Evolutionary conservation across 1,284 basidiomycete genomes (phyloP), one percentile per base, ranked within the genome.

Genomic region (Phellopilus nigrolimitatus): DNA sequence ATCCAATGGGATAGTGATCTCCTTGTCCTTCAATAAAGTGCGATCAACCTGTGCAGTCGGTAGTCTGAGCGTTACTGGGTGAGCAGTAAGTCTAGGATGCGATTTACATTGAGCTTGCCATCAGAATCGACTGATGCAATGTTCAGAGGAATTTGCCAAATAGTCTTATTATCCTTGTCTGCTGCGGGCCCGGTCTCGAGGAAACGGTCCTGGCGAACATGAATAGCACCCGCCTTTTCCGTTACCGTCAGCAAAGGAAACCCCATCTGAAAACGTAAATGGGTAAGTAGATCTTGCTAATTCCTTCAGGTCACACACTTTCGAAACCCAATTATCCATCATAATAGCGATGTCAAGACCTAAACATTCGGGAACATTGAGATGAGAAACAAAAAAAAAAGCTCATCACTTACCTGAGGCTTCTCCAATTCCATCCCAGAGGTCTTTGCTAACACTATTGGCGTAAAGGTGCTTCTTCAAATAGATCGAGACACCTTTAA

Each of bases 291-390:
- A 10, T 12, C 25, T 24, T 44, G 24, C 21, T 24, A 39, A 41
- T 36, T 8, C 34, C 13, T 43, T 15, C 19, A 1, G 57, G 55
- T 57, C 64, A 68, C 55, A 55, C 56, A 84, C 84, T 78, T 93
- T 91, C 54, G 83, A 79, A 33, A 95, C 87, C 95, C 95, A 99
- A 64, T 88, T 88, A 56, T 89, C 79, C 91, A 98, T 95, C 61
- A 98, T 78, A 51, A 76, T 75, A 10, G 84, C 74, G 41, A 97
- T 80, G 60, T 97, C 84, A 31, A 84, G 64, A 13, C 83, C 88
- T 78, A 37, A n/a, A 4, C n/a, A 1, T 21, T 53, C 47, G 33
- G 43, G 13, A n/a, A 8, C 22, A 33, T 13, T 3, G 12, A 10
- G 10, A 9, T 21, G 1, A 21, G 54, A 45, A 28, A 43, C n/a